Evolutionary conservation across 2,329 filamentous ascomycete species (phyloP).

Genomic region (Botryotinia narcissicola): DNA sequence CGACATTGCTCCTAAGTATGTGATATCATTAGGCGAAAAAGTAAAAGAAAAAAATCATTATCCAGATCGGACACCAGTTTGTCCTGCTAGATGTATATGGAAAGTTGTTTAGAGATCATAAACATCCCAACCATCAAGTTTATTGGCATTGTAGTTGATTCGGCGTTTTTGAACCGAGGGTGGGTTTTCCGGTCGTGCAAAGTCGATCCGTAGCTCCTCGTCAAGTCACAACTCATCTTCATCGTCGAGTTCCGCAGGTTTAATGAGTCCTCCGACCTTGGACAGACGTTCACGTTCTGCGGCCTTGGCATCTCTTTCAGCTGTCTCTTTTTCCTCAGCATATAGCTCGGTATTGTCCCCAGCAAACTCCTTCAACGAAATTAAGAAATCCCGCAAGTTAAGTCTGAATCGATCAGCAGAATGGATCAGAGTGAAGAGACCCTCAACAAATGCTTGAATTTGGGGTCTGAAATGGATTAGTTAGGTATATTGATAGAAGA

Average conservation of each 20-base stretch:
- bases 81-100: constrained; percentile 6
- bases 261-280: constrained; percentile 93
- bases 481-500: constrained; percentile 4
- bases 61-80: constrained; percentile 29
- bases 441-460: constrained; percentile 86
- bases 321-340: constrained; percentile 91
- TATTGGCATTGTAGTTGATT: constrained; percentile 31
- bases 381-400: constrained; percentile 92
- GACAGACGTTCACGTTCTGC: constrained; percentile 88
- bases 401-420: constrained; percentile 94
- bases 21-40: constrained; percentile 25
- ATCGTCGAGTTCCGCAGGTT: constrained; percentile 92
- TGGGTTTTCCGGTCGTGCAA: constrained; percentile 26
- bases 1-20: constrained; percentile 26
- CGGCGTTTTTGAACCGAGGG: constrained; percentile 1
- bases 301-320: constrained; percentile 77
- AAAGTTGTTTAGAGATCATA: constrained; percentile 53
- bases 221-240: constrained; percentile 86
- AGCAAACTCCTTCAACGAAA: constrained; percentile 94
- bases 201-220: constrained; percentile 63
- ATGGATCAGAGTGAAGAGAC: constrained; percentile 82
- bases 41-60: constrained; percentile 27
- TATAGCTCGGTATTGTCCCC: constrained; percentile 94
- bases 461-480: constrained; percentile 62
- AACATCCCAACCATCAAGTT: constrained; percentile 63